These are phyloP conservation scores for Asterophora lycoperdoides DNA, from an alignment of 768 basidiomycete genomes.

Conservation along the genomic window DNA sequence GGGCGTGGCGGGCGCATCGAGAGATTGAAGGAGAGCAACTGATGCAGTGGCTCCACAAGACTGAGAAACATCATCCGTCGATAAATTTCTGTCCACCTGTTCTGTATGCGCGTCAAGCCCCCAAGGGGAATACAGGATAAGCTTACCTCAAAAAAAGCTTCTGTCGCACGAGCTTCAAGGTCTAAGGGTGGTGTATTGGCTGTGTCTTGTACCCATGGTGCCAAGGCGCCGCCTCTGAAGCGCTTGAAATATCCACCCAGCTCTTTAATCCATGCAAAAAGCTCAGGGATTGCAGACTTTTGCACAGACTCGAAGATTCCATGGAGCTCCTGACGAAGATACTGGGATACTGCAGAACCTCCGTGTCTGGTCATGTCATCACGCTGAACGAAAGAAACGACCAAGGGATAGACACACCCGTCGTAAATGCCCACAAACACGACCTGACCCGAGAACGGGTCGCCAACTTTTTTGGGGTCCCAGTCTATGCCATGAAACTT, in stretches of 20 bases:
- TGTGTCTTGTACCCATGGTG: conserved; percentile 54
- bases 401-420: conserved; percentile 49
- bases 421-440: conserved; percentile 91
- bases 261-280: conserved; percentile 73
- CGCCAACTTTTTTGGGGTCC: conserved; percentile 54
- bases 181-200: conserved; percentile 46
- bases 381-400: not conserved
- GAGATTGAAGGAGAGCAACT: conserved; percentile 83
- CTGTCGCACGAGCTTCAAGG: conserved; percentile 80
- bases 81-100: conserved; percentile 73
- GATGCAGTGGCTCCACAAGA: conserved; percentile 89
- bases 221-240: conserved; percentile 75
- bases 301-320: conserved; percentile 77
- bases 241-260: conserved; percentile 89
- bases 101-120: conserved; percentile 6
- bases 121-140: conserved; percentile 1
- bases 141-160: conserved; percentile 82
- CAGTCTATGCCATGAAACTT: conserved; percentile 63
- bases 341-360: conserved; percentile 85
- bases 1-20: conserved; percentile 74
- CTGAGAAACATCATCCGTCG: conserved; percentile 63
- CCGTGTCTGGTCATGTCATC: conserved; percentile 61
- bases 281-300: conserved; percentile 66
- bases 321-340: conserved; percentile 80
- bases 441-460: conserved; percentile 66